These are phyloP conservation scores for Aotearoamyces nothofagi DNA, from an alignment of 2,329 filamentous ascomycete species.

Conservation along the genomic window DNA sequence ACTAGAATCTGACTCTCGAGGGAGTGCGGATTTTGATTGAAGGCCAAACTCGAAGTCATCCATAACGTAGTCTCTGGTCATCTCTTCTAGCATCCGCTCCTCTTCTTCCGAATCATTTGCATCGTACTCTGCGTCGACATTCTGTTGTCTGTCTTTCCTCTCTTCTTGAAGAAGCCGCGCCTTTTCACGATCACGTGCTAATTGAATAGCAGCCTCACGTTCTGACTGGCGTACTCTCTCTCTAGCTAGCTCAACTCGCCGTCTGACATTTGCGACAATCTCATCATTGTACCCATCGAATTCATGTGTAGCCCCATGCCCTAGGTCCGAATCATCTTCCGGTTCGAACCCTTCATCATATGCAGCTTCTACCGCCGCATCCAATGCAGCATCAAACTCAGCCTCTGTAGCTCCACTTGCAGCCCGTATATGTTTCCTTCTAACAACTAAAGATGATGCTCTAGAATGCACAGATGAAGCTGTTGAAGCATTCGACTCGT, in stretches of 20 bases:
- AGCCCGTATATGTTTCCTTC: slow-evolving; percentile 53
- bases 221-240: slow-evolving; percentile 62
- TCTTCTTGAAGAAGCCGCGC: slow-evolving; percentile 20
- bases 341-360: slow-evolving; percentile 87
- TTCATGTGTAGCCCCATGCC: neutral
- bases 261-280: slow-evolving; percentile 37
- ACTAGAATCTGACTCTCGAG: slow-evolving; percentile 72
- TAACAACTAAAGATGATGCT: slow-evolving; percentile 53
- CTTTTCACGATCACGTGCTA: slow-evolving; percentile 44
- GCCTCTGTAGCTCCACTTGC: slow-evolving; percentile 64
- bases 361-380: slow-evolving; percentile 89
- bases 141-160: slow-evolving; percentile 8
- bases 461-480: slow-evolving; percentile 69
- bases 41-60: slow-evolving; percentile 69
- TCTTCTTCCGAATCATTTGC: slow-evolving; percentile 54
- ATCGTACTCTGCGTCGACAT: slow-evolving; percentile 43
- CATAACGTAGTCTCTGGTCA: slow-evolving; percentile 69
- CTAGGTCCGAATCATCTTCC: slow-evolving; percentile 26
- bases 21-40: slow-evolving; percentile 50
- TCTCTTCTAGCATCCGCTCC: slow-evolving; percentile 70
- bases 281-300: slow-evolving; percentile 23
- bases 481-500: slow-evolving; percentile 73
- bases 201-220: slow-evolving; percentile 46
- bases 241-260: slow-evolving; percentile 60
- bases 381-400: slow-evolving; percentile 85